Evolutionary conservation across 441 rosid species (phyloP), one percentile per base, ranked within the genome.

Genomic region (Populus hybrid): DNA sequence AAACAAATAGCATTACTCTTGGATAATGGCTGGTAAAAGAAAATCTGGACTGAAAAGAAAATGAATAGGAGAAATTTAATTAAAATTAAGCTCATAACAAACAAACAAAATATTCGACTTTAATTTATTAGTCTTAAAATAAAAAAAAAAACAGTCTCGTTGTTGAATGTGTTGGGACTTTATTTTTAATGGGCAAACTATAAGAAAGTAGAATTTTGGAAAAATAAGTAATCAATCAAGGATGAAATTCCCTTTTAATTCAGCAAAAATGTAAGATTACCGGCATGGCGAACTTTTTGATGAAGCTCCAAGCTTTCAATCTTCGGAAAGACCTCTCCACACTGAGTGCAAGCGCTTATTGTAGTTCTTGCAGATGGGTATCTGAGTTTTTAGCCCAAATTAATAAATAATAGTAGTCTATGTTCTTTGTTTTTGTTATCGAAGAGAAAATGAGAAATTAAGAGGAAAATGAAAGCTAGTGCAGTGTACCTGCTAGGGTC

Each of bases 241-340:
- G 28, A 23, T 30, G 73, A 26, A 12, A 46, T 24, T 2, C 1
- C 28, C 57, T 42, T 9, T 42, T 3, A 54, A 40, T 42, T 24
- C 2, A 46, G 63, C 20, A 50, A 40, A 23, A 35, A 72, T 1
- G 6, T 0, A 0, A 38, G 72, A 57, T 69, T 85, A 94, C 99
- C 99, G 65, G 99, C 99, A 83, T 95, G 99, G 38, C 98, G 98
- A 86, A 94, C 90, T n/a, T 90, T 93, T 82, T 95, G 99, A 83
- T 95, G 99, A 80, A 94, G 92, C 82, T 94, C 99, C 82, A 95
- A 84, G 90, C 94, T 94, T 86, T 94, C 99, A 50, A 86, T 76
- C 87, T 94, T 94, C 0, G 97, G 93, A 79, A 95, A 95, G 76
- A 95, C 92, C 87, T 95, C 99, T 38, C 97, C 99, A 57, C 98